Evolutionary conservation across 2,329 filamentous ascomycete genomes (phyloP).

Genomic region (Xylariaceae sp.): DNA sequence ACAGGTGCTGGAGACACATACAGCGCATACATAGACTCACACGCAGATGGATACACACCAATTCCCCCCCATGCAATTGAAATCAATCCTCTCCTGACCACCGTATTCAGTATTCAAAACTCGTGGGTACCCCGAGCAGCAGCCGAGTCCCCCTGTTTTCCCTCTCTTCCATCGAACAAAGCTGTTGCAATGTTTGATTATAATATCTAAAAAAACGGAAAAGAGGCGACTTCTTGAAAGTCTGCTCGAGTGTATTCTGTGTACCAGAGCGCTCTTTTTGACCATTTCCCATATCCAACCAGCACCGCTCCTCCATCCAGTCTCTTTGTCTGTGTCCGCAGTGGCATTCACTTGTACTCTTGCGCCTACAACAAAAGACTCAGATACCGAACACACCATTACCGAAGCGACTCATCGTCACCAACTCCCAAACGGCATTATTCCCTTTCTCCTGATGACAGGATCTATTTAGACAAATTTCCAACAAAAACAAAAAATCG

Average conservation of each 20-base stretch:
- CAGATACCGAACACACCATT: conserved; percentile 17
- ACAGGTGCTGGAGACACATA: conserved; percentile 27
- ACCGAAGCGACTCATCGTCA: conserved; percentile 29
- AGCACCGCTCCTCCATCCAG: conserved; percentile 13
- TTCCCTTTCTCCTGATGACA: conserved; percentile 8
- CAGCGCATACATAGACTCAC: conserved; percentile 26
- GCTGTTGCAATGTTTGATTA: conserved; percentile 61
- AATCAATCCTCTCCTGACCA: conserved; percentile 30
- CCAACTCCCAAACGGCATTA: conserved; percentile 3
- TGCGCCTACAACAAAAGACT: conserved; percentile 42
- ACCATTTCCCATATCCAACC: conserved; percentile 26
- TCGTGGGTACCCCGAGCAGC: conserved; percentile 43
- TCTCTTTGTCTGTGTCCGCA: conserved; percentile 43
- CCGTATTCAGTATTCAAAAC: conserved; percentile 43
- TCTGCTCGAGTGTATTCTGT: conserved; percentile 54
- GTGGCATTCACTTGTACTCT: conserved; percentile 62
- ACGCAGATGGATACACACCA: conserved; percentile 24
- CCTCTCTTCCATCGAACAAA: conserved; percentile 54
- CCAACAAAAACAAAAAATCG: not conserved
- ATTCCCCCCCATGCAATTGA: conserved; percentile 6
- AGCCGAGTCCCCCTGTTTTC: conserved; percentile 44
- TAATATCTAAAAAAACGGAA: conserved; percentile 57
- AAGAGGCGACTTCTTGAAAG: conserved; percentile 58
- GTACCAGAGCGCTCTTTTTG: conserved; percentile 28
- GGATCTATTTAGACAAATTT: conserved; percentile 25